phyloP scores from a whole-genome alignment of 2,329 filamentous ascomycete species.

The Aspergillus niger region DNA sequence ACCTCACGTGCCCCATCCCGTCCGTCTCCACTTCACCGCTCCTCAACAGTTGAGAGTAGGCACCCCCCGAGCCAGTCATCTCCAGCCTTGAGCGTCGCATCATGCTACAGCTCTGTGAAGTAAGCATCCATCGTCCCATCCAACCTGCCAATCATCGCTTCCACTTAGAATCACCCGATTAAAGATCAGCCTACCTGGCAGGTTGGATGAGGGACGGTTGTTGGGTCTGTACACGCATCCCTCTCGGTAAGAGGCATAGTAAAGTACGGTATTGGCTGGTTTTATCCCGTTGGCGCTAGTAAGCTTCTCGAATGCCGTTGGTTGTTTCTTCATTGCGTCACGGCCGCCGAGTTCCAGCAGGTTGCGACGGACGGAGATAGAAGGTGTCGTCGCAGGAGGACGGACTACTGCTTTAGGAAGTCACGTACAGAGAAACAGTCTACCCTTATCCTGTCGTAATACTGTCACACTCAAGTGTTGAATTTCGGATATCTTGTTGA shows the following conservation, averaged over 20 bases:
- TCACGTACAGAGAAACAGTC: neutral
- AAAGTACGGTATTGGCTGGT: slow-evolving; percentile 3
- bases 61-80: neutral
- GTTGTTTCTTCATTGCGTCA: slow-evolving; percentile 7
- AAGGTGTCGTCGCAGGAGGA: neutral
- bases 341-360: neutral
- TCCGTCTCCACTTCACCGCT: slow-evolving; percentile 22
- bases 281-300: slow-evolving; percentile 3
- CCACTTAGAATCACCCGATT: slow-evolving; percentile 1
- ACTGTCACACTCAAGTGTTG: neutral
- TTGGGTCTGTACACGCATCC: slow-evolving; percentile 6
- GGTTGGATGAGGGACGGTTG: neutral
- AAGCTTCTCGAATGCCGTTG: slow-evolving; percentile 10
- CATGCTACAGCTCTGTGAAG: neutral
- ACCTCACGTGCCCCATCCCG: slow-evolving; percentile 14
- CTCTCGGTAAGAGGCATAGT: slow-evolving; percentile 1
- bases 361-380: slow-evolving; percentile 2
- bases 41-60: slow-evolving; percentile 22
- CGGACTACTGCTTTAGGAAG: neutral
- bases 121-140: neutral
- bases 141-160: slow-evolving; percentile 3
- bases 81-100: slow-evolving; percentile 1
- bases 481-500: neutral
- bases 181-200: neutral
- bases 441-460: neutral